Base-by-base conservation (phyloP, 805 yeast genomes). In the Myxozyma udenii region DNA sequence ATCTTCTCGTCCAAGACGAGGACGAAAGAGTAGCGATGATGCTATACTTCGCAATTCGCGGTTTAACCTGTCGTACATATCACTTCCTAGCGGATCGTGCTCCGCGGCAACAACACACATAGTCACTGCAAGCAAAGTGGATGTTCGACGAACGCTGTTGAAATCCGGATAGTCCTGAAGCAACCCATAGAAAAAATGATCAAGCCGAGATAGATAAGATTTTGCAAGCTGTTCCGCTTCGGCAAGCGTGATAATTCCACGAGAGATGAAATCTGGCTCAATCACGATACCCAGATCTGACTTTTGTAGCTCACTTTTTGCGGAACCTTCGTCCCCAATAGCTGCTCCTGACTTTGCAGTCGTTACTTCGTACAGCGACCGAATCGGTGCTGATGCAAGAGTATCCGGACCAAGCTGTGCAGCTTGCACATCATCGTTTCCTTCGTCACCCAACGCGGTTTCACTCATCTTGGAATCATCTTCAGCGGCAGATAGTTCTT, bases 71-170 rank as follows among this genome's bases (percentile, higher is more conserved):
- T 52, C 57, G 24, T 44, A 52, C 2, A 41, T 33, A 24, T 52
- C 57, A 18, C 55, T 49, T 14, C 57, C 53, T 2, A 48, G 41
- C 3, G 57, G 57, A 30, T 52, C 57, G 30, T 52, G 57, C 18
- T 39, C 41, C n/a, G 54, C 23, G 2, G 57, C 57, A 9, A 52
- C 57, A 4, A 47, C 42, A 23, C 57, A 52, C 14, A 48, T 38
- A 5, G 48, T 36, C 16, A 52, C 14, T 9, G 57, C 57, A 7
- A 52, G 46, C 21, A 52, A 12, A 0, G 57, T 52, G 2, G 57
- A 52, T 3, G 42, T 12, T 24, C 37, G 37, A 16, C 57, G 36
- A 14, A 52, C 36, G 14, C 45, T 38, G 9, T 26, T 30, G 22
- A 52, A 52, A 19, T 52, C 57, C 2, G 33, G 35, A 19, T 52